Conservation (phyloP, 1,284 basidiomycete genomes). For the Trichosporon faecale region DNA sequence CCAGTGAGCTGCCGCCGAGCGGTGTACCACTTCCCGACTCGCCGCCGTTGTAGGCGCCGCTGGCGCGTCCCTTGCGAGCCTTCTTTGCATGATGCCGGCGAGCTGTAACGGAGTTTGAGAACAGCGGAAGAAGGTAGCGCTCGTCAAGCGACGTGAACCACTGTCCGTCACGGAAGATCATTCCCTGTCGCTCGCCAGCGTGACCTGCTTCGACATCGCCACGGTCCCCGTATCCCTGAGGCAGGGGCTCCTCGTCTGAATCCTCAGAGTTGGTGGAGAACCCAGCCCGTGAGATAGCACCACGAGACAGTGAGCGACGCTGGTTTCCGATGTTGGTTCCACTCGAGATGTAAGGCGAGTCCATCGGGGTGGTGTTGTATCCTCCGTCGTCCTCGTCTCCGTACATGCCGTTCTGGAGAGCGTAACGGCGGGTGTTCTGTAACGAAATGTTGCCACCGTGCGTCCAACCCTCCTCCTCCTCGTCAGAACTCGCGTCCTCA, state of each 20-base stretch:
- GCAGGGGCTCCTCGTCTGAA: slow-evolving; percentile 74
- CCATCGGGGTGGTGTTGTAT: slow-evolving; percentile 23
- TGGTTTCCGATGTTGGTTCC: background rate
- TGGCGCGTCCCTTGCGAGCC: slow-evolving; percentile 52
- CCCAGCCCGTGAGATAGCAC: slow-evolving; percentile 32
- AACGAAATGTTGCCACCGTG: slow-evolving; percentile 43
- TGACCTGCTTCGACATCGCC: slow-evolving; percentile 54
- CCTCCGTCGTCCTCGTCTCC: slow-evolving; percentile 39
- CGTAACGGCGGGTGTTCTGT: slow-evolving; percentile 44
- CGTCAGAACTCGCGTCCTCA: slow-evolving; percentile 73
- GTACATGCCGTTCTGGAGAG: slow-evolving; percentile 42
- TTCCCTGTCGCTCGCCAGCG: slow-evolving; percentile 34
- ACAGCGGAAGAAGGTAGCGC: slow-evolving; percentile 87
- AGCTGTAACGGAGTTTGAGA: slow-evolving; percentile 89
- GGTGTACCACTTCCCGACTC: slow-evolving; percentile 36
- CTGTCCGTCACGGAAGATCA: slow-evolving; percentile 62
- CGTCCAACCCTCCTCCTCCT: slow-evolving; percentile 61
- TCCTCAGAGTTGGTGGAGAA: slow-evolving; percentile 55
- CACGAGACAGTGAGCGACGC: slow-evolving; percentile 5
- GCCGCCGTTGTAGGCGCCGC: slow-evolving; percentile 32
- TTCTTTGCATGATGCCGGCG: slow-evolving; percentile 78
- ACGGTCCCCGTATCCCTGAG: slow-evolving; percentile 53
- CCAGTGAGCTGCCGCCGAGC: slow-evolving; percentile 31
- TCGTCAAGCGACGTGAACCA: slow-evolving; percentile 98
- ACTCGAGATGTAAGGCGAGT: slow-evolving; percentile 34